A percentile compares a stretch with the other conserved stretches of the same genome.
phyloP scores from a whole-genome alignment of 2,329 filamentous ascomycete genomes.

The Microdochium bolleyi region DNA sequence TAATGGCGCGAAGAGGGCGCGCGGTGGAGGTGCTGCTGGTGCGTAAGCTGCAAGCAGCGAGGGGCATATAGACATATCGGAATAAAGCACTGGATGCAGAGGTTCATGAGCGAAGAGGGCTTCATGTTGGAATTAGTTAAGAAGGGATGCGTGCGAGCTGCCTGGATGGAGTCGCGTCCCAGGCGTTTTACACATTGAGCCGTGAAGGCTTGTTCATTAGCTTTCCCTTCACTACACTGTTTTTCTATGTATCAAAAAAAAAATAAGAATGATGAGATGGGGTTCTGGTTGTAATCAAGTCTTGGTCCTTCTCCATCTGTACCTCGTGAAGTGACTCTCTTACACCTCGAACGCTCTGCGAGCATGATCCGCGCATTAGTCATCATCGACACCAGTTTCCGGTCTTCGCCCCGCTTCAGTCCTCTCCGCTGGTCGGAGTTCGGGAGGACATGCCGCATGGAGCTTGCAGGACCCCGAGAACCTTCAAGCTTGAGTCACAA shows the following conservation, averaged over 20 bases:
- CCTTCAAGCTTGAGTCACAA: too few relatives aligned
- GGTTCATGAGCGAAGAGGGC: neutral
- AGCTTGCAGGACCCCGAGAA: too few relatives aligned
- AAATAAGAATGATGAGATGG: neutral
- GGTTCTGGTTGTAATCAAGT: neutral
- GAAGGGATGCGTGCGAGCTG: neutral
- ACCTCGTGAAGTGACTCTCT: too few relatives aligned
- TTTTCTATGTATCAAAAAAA: neutral
- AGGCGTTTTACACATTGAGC: neutral
- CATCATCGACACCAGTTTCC: too few relatives aligned
- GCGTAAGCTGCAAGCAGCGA: neutral
- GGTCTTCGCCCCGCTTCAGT: too few relatives aligned
- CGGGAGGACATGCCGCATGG: too few relatives aligned
- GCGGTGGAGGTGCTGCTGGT: constrained; percentile 17
- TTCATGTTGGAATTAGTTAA: too few relatives aligned
- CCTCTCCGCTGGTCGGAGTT: too few relatives aligned
- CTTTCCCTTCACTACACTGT: neutral
- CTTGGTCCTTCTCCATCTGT: neutral
- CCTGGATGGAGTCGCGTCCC: neutral
- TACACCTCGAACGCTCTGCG: too few relatives aligned
- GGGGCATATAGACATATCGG: neutral
- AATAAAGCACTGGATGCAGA: neutral
- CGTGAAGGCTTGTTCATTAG: neutral
- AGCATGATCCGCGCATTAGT: too few relatives aligned
- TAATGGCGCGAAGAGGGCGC: constrained; percentile 27